A percentile compares a stretch with the other conserved stretches of the same genome.
phyloP scores from a whole-genome alignment of 2,329 filamentous ascomycete genomes.

The Tolypocladium guangdongense region DNA sequence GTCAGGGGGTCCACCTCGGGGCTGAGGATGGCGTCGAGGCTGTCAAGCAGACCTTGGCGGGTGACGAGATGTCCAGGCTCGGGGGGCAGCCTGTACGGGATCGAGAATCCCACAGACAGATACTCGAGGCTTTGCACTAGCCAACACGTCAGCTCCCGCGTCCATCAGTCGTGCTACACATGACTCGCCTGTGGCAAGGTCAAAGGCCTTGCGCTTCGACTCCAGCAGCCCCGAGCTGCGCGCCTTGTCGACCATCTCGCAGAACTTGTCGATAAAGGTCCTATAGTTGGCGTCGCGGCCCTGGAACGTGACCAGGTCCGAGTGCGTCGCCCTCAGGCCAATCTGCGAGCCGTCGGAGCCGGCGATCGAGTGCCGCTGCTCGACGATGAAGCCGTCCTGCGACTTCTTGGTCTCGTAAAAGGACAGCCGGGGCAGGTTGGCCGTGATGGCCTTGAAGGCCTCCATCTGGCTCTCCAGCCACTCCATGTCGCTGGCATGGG shows the following conservation, averaged over 20 bases:
- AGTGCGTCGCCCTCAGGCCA: conserved; percentile 11
- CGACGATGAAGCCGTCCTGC: conserved; percentile 12
- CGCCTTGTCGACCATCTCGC: conserved; percentile 9
- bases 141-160: not conserved
- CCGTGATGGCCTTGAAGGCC: conserved; percentile 14
- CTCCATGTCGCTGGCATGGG: conserved; percentile 9
- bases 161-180: not conserved
- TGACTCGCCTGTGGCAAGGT: conserved; percentile 7
- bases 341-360: conserved; percentile 14
- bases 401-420: conserved; percentile 16
- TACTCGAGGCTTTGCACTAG: conserved; percentile 9
- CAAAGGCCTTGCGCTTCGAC: conserved; percentile 9
- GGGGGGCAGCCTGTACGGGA: conserved; percentile 8
- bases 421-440: conserved; percentile 11
- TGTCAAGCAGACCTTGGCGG: conserved; percentile 8
- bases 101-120: conserved; percentile 7
- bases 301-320: conserved; percentile 12
- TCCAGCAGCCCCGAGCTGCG: conserved; percentile 7
- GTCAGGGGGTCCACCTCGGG: conserved; percentile 1
- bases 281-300: conserved; percentile 14
- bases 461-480: conserved; percentile 17
- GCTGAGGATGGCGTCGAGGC: conserved; percentile 8
- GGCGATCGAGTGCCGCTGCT: conserved; percentile 12
- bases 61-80: conserved; percentile 5
- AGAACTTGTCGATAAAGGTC: conserved; percentile 11